Evolutionary conservation across 495 filamentous ascomycete genomes (phyloP).

Genomic region (Xylaria venustula): DNA sequence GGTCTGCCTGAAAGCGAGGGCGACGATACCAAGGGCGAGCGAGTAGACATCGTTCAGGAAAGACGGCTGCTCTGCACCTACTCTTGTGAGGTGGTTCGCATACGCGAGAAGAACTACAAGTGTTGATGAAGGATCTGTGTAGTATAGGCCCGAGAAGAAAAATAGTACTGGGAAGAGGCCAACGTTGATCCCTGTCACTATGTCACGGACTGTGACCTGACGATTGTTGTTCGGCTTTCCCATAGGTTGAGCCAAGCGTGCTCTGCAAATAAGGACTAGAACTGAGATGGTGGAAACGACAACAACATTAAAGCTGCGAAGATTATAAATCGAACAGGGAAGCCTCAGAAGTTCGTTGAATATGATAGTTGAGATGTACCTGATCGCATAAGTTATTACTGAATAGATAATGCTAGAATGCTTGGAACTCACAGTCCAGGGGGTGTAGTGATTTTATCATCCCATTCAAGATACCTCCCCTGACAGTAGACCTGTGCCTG

Average conservation of each 20-base stretch:
- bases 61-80: conserved; percentile 21
- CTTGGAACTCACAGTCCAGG: conserved; percentile 70
- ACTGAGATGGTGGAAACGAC: conserved; percentile 33
- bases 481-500: conserved; percentile 86
- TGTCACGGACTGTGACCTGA: conserved; percentile 25
- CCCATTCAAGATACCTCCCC: conserved; percentile 75
- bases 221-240: not conserved
- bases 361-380: conserved; percentile 56
- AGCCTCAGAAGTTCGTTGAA: conserved; percentile 29
- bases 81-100: conserved; percentile 54
- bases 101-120: conserved; percentile 66
- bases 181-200: conserved; percentile 76
- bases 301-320: conserved; percentile 54
- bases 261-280: conserved; percentile 14
- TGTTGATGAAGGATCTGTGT: conserved; percentile 81
- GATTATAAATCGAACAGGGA: conserved; percentile 43
- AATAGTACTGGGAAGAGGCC: conserved; percentile 86
- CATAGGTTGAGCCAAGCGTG: conserved; percentile 7
- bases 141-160: conserved; percentile 93
- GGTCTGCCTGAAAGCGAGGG: conserved; percentile 82
- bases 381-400: conserved; percentile 19
- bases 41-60: conserved; percentile 39
- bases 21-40: conserved; percentile 56
- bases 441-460: conserved; percentile 95
- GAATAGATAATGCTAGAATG: not conserved